phyloP scores from a whole-genome alignment of 305 asterid species.

The Caryopteris hybrid region DNA sequence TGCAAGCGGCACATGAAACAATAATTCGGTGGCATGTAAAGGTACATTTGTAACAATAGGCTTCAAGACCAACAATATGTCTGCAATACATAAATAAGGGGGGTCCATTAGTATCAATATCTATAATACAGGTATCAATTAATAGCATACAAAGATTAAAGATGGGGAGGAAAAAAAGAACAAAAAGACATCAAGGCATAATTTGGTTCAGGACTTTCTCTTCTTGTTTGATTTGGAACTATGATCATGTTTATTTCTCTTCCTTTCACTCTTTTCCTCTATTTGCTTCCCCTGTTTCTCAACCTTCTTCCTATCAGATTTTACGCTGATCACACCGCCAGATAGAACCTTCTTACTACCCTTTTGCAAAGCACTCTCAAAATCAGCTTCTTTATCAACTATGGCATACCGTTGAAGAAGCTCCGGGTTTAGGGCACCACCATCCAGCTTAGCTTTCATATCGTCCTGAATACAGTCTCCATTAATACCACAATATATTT shows the following conservation, averaged over 20 bases:
- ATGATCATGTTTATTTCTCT: slow-evolving; percentile 51
- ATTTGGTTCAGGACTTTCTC: slow-evolving; percentile 30
- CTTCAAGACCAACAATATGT: too few relatives aligned
- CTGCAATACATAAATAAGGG: too few relatives aligned
- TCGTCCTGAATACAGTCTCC: slow-evolving; percentile 38
- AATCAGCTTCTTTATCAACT: slow-evolving; percentile 64
- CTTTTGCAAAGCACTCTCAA: slow-evolving; percentile 69
- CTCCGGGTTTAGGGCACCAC: slow-evolving; percentile 43
- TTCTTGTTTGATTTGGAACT: slow-evolving; percentile 60
- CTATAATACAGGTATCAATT: not conserved
- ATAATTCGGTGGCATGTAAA: too few relatives aligned
- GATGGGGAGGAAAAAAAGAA: too few relatives aligned
- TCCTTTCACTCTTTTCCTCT: slow-evolving; percentile 37
- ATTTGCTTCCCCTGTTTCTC: slow-evolving; percentile 33
- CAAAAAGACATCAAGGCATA: not conserved
- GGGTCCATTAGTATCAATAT: not conserved
- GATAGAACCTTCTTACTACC: slow-evolving; percentile 42
- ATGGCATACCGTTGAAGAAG: slow-evolving; percentile 66
- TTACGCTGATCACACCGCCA: slow-evolving; percentile 59
- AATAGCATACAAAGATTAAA: not conserved
- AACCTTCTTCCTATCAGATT: slow-evolving; percentile 39
- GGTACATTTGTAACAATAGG: too few relatives aligned
- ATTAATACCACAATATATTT: not conserved
- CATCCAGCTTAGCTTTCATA: slow-evolving; percentile 47
- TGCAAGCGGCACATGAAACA: too few relatives aligned